phyloP scores from a whole-genome alignment of 768 basidiomycete species.

The Trametes punicea region DNA sequence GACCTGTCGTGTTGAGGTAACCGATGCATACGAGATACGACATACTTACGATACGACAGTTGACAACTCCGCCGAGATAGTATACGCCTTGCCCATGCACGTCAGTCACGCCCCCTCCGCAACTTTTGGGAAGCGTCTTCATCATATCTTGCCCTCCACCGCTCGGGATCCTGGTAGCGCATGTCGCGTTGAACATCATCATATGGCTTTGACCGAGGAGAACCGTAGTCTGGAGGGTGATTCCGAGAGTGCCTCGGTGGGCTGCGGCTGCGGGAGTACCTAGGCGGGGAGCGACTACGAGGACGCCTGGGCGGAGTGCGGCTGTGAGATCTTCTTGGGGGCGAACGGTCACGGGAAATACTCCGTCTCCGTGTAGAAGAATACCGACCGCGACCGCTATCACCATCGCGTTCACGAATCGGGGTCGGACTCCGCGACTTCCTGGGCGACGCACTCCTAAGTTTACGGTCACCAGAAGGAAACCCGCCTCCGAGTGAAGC shows the following conservation, averaged over 20 bases:
- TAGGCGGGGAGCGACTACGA: not conserved
- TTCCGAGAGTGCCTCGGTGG: not conserved
- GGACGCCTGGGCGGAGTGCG: constrained; percentile 2
- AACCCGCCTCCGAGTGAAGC: constrained; percentile 40
- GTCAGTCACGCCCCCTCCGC: constrained; percentile 17
- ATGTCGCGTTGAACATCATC: constrained; percentile 2
- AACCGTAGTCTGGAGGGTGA: not conserved
- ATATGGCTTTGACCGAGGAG: not conserved
- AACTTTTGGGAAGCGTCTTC: constrained; percentile 7
- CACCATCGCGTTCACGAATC: constrained; percentile 3
- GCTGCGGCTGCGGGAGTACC: not conserved
- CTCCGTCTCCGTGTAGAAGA: constrained; percentile 10
- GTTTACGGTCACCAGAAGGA: not conserved
- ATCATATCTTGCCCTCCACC: constrained; percentile 1
- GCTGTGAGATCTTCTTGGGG: constrained; percentile 6
- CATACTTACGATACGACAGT: not conserved
- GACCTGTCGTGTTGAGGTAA: not conserved
- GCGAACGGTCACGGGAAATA: constrained; percentile 11
- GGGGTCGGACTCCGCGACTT: constrained; percentile 20
- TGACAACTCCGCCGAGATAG: not conserved
- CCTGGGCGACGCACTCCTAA: constrained; percentile 10
- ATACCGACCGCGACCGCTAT: constrained; percentile 7
- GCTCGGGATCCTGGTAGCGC: constrained; percentile 2
- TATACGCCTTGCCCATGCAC: not conserved
- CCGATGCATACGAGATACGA: not conserved